A percentile compares a stretch with the other conserved stretches of the same genome.
phyloP scores from a whole-genome alignment of 495 filamentous ascomycete genomes.

The Cercophora scortea region DNA sequence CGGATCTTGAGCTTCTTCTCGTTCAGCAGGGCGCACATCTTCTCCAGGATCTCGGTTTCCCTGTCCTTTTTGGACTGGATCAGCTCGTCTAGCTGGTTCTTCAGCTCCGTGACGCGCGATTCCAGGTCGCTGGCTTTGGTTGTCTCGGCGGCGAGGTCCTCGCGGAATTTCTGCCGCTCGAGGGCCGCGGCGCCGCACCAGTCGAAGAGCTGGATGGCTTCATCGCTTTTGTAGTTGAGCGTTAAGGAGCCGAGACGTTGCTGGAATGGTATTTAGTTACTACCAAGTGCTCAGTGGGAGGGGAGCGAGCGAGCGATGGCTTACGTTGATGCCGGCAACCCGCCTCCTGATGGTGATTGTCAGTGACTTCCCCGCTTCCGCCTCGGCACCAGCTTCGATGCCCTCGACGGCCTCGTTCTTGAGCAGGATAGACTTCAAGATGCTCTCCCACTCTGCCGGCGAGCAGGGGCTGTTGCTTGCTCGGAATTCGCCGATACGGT shows the following conservation, averaged over 20 bases:
- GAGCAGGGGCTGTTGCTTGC: slow-evolving; percentile 26
- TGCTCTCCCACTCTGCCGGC: slow-evolving; percentile 36
- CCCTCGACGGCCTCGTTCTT: slow-evolving; percentile 24
- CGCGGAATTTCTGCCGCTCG: slow-evolving; percentile 18
- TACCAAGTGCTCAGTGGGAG: not conserved
- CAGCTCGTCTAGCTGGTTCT: slow-evolving; percentile 54
- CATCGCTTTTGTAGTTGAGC: slow-evolving; percentile 53
- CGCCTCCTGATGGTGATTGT: slow-evolving; percentile 35
- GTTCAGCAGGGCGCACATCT: slow-evolving; percentile 67
- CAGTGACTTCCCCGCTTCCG: slow-evolving; percentile 24
- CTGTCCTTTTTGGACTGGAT: slow-evolving; percentile 57
- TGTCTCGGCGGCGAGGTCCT: slow-evolving; percentile 35
- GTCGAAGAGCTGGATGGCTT: slow-evolving; percentile 61
- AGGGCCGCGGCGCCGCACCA: slow-evolving; percentile 51
- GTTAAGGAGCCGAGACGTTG: slow-evolving; percentile 64
- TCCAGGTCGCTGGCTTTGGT: slow-evolving; percentile 44
- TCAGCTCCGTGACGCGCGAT: slow-evolving; percentile 35
- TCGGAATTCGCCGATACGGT: slow-evolving; percentile 18
- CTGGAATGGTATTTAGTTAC: slow-evolving; percentile 26
- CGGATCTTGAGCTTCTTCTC: slow-evolving; percentile 89
- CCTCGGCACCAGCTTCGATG: slow-evolving; percentile 35
- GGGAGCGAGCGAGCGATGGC: slow-evolving; percentile 1
- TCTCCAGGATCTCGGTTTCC: slow-evolving; percentile 62
- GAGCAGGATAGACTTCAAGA: slow-evolving; percentile 31
- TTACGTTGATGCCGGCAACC: slow-evolving; percentile 40